These are phyloP conservation scores for Acanthamoeba polyphaga DNA, from an alignment of 208 protist genomes.

Conservation along the genomic window DNA sequence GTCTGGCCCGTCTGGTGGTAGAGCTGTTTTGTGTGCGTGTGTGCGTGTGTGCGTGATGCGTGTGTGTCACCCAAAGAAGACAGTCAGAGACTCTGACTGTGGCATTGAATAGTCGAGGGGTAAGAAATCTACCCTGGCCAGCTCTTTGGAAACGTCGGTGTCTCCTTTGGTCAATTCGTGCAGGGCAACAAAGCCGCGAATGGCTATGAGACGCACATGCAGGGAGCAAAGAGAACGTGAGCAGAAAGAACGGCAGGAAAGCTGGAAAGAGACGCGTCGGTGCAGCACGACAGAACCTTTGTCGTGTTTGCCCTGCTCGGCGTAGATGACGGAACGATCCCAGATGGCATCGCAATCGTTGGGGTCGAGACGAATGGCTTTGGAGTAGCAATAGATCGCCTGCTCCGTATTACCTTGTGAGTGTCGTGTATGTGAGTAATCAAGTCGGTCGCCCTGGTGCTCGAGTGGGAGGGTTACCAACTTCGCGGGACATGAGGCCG, in stretches of 20 bases:
- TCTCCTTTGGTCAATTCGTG: constrained; percentile 35
- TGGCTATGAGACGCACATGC: not conserved
- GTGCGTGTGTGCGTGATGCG: no score
- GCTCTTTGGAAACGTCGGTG: constrained; percentile 71
- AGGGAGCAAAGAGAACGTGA: not conserved
- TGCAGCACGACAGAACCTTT: not conserved
- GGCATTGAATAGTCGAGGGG: not conserved
- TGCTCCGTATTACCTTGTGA: constrained; percentile 55
- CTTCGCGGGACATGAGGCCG: constrained; percentile 67
- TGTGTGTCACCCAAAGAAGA: not conserved
- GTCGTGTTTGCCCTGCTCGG: constrained; percentile 10
- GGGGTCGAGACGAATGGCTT: constrained; percentile 62
- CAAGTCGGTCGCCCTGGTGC: not conserved
- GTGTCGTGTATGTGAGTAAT: not conserved
- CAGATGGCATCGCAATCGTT: constrained; percentile 67
- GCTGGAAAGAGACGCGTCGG: not conserved
- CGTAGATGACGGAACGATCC: constrained; percentile 76
- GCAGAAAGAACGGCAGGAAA: not conserved
- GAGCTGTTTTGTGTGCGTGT: not conserved
- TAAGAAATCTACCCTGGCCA: constrained; percentile 24
- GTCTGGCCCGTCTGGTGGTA: constrained; percentile 57
- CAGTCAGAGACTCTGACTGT: not conserved
- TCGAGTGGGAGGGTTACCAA: constrained; percentile 1
- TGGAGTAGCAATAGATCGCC: constrained; percentile 78
- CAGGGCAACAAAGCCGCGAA: constrained; percentile 36